A percentile compares a stretch with the other conserved stretches of the same genome.
Conservation (phyloP, 768 basidiomycete genomes). For the Porphyrellus cyaneotinctus region DNA sequence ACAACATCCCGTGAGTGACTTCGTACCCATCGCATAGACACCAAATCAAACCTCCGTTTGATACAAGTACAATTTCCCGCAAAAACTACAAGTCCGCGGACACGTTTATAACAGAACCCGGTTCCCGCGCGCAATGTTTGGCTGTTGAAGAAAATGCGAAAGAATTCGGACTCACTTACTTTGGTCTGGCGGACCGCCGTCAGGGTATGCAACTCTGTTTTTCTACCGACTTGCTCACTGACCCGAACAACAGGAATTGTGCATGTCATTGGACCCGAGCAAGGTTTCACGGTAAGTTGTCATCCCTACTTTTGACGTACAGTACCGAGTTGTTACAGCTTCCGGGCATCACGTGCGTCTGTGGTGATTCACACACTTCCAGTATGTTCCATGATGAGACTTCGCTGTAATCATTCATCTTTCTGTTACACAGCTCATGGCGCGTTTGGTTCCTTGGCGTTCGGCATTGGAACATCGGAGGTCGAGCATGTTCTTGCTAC, state of each 20-base stretch:
- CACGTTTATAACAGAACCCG: constrained; percentile 77
- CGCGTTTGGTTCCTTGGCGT: constrained; percentile 89
- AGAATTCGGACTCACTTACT: constrained; percentile 88
- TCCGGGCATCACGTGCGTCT: constrained; percentile 79
- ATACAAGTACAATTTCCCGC: constrained; percentile 60
- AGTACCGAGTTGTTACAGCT: constrained; percentile 38
- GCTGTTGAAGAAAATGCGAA: constrained; percentile 88
- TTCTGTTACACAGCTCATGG: constrained; percentile 60
- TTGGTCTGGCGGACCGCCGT: constrained; percentile 84
- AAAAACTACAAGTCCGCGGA: constrained; percentile 69
- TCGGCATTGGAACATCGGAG: constrained; percentile 91
- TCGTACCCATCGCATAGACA: background rate
- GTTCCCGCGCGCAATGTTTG: constrained; percentile 78
- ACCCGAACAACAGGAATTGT: constrained; percentile 59
- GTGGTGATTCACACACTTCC: constrained; percentile 91
- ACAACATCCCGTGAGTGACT: constrained; percentile 73
- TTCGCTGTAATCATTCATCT: background rate
- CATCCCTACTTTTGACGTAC: background rate
- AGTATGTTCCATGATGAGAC: constrained; percentile 45
- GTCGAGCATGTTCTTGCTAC: constrained; percentile 94
- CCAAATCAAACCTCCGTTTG: background rate
- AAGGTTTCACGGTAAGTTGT: constrained; percentile 77
- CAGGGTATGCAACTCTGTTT: constrained; percentile 53
- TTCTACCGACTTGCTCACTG: constrained; percentile 9
- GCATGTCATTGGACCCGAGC: constrained; percentile 90